Conservation (phyloP, 2,329 filamentous ascomycete species). For the Penicillium italicum region DNA sequence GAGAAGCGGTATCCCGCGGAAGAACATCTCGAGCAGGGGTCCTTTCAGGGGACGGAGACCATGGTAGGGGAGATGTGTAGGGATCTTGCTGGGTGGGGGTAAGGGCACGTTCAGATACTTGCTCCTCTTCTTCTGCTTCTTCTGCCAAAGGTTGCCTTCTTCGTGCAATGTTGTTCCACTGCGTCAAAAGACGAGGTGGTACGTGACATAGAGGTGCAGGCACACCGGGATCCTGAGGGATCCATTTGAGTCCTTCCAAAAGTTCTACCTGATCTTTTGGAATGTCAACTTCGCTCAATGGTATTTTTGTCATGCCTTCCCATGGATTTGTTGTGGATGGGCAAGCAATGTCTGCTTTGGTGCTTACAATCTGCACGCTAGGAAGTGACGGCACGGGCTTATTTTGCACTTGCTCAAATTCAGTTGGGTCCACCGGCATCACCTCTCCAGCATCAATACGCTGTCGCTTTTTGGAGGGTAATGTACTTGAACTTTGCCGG, state of each 20-base stretch:
- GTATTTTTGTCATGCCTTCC: conserved; percentile 38
- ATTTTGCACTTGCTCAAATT: background rate
- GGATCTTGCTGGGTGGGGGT: conserved; percentile 16
- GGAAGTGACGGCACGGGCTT: background rate
- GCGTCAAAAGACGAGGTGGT: conserved; percentile 32
- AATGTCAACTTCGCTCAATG: conserved; percentile 44
- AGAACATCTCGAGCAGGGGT: conserved; percentile 14
- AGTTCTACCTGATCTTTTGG: conserved; percentile 50
- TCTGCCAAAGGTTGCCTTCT: conserved; percentile 7
- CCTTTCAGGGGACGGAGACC: conserved; percentile 19
- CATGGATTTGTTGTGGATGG: conserved; percentile 22
- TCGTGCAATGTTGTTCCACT: conserved; percentile 35
- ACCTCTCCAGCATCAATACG: background rate
- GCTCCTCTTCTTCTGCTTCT: conserved; percentile 4
- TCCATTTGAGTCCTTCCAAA: conserved; percentile 42
- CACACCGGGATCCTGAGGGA: conserved; percentile 33
- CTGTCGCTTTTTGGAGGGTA: conserved; percentile 17
- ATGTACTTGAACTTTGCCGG: background rate
- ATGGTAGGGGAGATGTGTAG: conserved; percentile 18
- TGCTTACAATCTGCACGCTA: background rate
- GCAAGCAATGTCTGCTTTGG: background rate
- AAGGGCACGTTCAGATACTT: background rate
- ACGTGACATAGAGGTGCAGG: conserved; percentile 31
- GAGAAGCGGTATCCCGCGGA: conserved; percentile 32
- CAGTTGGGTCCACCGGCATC: background rate